These are phyloP conservation scores for Cubamyces sp. DNA, from an alignment of 768 basidiomycete species.

Conservation along the genomic window DNA sequence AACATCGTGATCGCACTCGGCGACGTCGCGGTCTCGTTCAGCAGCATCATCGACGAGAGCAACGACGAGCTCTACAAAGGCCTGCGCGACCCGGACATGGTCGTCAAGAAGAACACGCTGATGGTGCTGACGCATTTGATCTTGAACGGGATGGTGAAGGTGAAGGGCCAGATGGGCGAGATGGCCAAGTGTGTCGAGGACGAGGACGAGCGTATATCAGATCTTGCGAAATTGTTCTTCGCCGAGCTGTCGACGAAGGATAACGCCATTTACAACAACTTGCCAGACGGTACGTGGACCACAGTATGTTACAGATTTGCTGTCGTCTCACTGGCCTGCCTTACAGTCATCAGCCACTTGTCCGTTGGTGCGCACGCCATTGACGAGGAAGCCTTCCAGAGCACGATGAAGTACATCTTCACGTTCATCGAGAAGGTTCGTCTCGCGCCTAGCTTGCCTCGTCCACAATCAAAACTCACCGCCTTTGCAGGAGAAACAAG, in stretches of 20 bases:
- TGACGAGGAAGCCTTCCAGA: conserved; percentile 90
- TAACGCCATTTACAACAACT: conserved; percentile 98
- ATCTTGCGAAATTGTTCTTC: conserved; percentile 98
- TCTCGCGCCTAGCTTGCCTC: not conserved
- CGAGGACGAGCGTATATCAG: conserved; percentile 81
- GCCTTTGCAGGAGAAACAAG: conserved; percentile 87
- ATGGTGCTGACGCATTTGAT: conserved; percentile 98
- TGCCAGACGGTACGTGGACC: conserved; percentile 79
- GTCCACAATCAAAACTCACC: not conserved
- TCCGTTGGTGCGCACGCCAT: conserved; percentile 91
- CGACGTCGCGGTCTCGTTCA: conserved; percentile 98
- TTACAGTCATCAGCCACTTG: conserved; percentile 88
- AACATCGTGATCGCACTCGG: conserved; percentile 98
- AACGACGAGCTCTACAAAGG: conserved; percentile 95
- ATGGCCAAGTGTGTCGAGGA: conserved; percentile 99
- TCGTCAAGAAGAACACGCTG: conserved; percentile 98
- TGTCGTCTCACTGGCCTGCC: not conserved
- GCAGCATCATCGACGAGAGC: conserved; percentile 96
- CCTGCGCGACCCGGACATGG: conserved; percentile 80
- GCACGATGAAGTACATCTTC: conserved; percentile 94
- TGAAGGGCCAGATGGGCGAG: conserved; percentile 98
- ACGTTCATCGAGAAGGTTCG: conserved; percentile 93
- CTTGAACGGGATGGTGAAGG: conserved; percentile 99
- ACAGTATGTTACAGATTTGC: not conserved
- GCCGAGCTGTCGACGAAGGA: conserved; percentile 95